Conservation (phyloP, 768 basidiomycete genomes). For the Boletus vinaceobasis region DNA sequence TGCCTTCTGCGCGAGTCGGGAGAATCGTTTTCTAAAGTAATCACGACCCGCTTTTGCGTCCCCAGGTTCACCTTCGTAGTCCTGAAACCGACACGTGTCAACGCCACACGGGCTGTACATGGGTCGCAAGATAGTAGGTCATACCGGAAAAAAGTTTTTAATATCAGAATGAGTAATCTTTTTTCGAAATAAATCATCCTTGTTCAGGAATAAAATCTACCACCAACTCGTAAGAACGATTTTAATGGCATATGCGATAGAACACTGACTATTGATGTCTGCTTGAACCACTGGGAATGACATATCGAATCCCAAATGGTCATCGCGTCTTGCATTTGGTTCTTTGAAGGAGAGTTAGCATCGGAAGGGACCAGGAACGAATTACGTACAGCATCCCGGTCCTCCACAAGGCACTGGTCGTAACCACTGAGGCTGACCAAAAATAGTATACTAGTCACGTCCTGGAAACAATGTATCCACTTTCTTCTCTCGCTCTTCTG, state of each 20-base stretch:
- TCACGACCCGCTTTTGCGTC: constrained; percentile 77
- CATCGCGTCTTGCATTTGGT: constrained; percentile 99
- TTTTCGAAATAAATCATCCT: constrained; percentile 87
- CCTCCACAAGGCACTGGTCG: constrained; percentile 91
- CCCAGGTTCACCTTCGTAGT: constrained; percentile 76
- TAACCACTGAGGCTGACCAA: constrained; percentile 89
- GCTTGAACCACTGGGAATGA: constrained; percentile 96
- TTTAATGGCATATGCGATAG: background rate
- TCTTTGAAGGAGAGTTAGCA: constrained; percentile 41
- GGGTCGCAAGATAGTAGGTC: constrained; percentile 14
- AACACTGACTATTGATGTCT: constrained; percentile 78
- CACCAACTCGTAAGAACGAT: background rate
- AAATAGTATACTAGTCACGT: constrained; percentile 91
- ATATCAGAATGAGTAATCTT: constrained; percentile 83
- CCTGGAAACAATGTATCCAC: constrained; percentile 95
- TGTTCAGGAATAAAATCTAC: constrained; percentile 93
- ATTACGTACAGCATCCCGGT: constrained; percentile 76
- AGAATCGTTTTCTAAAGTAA: constrained; percentile 88
- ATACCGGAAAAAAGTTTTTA: constrained; percentile 82
- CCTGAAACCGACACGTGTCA: constrained; percentile 41
- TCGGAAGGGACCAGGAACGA: background rate
- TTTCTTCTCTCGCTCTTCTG: constrained; percentile 92
- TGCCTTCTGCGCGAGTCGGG: constrained; percentile 77
- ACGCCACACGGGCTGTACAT: background rate
- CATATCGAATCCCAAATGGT: constrained; percentile 99